phyloP scores from a whole-genome alignment of 1,284 basidiomycete species.

The Veloboletus limbatus region DNA sequence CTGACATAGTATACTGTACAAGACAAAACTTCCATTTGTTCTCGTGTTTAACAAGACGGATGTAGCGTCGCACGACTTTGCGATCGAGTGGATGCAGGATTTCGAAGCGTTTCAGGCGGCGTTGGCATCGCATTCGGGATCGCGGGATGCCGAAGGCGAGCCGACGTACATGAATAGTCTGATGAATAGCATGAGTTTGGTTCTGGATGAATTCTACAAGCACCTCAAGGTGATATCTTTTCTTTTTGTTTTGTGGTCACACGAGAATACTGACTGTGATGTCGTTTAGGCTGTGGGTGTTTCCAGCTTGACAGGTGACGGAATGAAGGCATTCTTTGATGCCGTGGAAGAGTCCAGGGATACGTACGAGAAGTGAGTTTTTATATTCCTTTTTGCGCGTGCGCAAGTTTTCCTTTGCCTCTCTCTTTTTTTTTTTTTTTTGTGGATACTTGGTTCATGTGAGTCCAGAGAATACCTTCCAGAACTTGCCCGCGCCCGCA shows the following conservation, averaged over 20 bases:
- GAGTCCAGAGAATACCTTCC: slow-evolving; percentile 82
- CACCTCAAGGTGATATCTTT: slow-evolving; percentile 70
- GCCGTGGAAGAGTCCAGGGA: slow-evolving; percentile 85
- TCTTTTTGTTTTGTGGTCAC: background rate
- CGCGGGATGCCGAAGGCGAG: slow-evolving; percentile 81
- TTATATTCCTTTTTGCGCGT: background rate
- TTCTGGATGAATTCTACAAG: slow-evolving; percentile 98
- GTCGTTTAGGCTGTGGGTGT: slow-evolving; percentile 85
- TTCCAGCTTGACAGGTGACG: slow-evolving; percentile 92
- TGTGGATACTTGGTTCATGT: too few relatives aligned
- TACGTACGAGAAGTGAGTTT: slow-evolving; percentile 81
- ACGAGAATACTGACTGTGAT: slow-evolving; percentile 3
- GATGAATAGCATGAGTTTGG: slow-evolving; percentile 99
- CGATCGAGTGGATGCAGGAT: slow-evolving; percentile 97
- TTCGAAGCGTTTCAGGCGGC: slow-evolving; percentile 88
- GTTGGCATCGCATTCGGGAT: slow-evolving; percentile 60
- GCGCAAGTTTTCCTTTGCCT: too few relatives aligned
- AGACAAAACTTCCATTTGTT: slow-evolving; percentile 96
- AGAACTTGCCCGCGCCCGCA: slow-evolving; percentile 74
- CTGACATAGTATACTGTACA: slow-evolving; percentile 87
- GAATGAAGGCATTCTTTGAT: slow-evolving; percentile 87
- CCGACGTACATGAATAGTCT: slow-evolving; percentile 98
- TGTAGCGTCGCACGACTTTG: slow-evolving; percentile 86
- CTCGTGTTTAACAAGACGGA: slow-evolving; percentile 99
- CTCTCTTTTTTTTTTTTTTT: too few relatives aligned